phyloP scores from a whole-genome alignment of 306 rosid species.

The Cercis canadensis region DNA sequence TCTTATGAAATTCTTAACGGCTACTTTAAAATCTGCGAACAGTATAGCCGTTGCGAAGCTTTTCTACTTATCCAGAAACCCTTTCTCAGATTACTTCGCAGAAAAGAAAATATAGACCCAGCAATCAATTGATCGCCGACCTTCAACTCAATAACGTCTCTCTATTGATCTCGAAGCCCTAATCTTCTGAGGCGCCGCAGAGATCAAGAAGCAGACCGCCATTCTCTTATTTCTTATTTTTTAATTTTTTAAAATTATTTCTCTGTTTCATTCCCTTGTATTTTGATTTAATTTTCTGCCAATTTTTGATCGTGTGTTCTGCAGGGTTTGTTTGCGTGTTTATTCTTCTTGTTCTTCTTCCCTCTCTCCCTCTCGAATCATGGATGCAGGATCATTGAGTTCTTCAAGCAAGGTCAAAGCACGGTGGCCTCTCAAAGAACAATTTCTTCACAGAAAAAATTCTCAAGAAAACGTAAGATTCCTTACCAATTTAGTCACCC shows the following conservation, averaged over 20 bases:
- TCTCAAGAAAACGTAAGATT: slow-evolving; percentile 24
- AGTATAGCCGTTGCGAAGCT: background rate
- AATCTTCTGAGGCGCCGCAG: background rate
- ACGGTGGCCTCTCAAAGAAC: slow-evolving; percentile 25
- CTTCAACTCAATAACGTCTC: background rate
- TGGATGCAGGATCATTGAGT: slow-evolving; percentile 35
- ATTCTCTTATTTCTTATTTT: background rate
- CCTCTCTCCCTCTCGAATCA: background rate
- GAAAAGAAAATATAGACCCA: background rate
- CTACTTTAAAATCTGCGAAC: background rate
- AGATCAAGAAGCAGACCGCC: slow-evolving; percentile 10
- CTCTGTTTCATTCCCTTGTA: background rate
- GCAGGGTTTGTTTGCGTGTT: background rate
- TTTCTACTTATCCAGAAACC: background rate
- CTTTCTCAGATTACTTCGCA: background rate
- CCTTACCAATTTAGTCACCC: background rate
- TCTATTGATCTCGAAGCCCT: background rate
- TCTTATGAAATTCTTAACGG: background rate
- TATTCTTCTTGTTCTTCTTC: background rate
- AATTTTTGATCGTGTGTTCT: no score
- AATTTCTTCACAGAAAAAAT: background rate
- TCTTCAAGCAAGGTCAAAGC: slow-evolving; percentile 4
- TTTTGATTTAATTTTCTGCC: background rate
- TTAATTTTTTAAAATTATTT: background rate
- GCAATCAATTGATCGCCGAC: background rate